Base-by-base conservation (phyloP, 1,139 yeast species). In the Yamadazyma songkhlaensis region DNA sequence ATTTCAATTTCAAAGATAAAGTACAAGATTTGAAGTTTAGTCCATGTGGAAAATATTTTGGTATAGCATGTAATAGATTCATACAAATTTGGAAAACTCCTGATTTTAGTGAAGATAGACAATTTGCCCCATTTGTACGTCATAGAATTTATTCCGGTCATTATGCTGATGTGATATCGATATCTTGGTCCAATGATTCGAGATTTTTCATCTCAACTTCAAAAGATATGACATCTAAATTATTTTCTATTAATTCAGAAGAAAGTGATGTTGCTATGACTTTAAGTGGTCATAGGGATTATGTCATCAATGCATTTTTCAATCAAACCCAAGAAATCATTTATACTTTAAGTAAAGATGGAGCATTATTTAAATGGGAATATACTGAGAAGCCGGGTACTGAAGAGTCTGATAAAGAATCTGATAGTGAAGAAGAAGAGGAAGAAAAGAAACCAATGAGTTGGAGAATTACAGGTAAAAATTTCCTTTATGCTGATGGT, bases 71-170 rank as follows among this genome's bases (percentile, higher is more conserved):
- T 28, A 90, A 87, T 5, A 68, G 95, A 50, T 84, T 85, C 43
- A 66, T 92, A 20, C 97, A 94, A 57, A 85, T 92, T 9, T 92
- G 99, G 99, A 82, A 79, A 52, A 88, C 97, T 1, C 97, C 97
- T 0, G 81, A 79, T 36, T 70, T 72, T 26, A 65, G 79, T 2
- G 86, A 82, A 49, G 83, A 77, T 46, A 72, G 95, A 46, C 97
- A 89, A 57, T 92, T 94, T 72, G 94, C 96, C 1, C 99, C 98
- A 11, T 94, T 92, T 62, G 85, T 92, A 29, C 83, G 95, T 48
- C 89, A 87, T 59, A 72, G 96, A 52, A 77, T 86, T 6, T 89
- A 89, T 53, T 88, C 97, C 2, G 99, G 98, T 21, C 98, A 92
- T 63, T 89, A 82, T 57, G 81, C 82, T 37, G 95, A 87, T 47